Base-by-base conservation (phyloP, 306 rosid species). In the Castanospermum australe region DNA sequence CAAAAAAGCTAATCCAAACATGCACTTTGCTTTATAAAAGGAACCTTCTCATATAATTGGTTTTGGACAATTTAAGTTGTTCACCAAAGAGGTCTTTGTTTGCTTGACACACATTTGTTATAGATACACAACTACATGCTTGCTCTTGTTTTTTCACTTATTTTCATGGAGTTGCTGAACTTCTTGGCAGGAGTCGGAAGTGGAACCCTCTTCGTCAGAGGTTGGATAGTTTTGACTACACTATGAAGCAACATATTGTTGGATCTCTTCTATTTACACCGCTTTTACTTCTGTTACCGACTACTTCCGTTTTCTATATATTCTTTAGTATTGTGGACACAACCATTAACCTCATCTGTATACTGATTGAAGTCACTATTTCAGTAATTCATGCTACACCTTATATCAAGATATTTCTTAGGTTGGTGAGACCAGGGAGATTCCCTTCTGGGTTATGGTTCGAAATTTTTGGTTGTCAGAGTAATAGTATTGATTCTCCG, bases 171-270 rank as follows among this genome's bases (percentile, higher is more conserved):
- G 42, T 77, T 78, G 67, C 52, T 81, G 74, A 75, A 13, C 71
- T 63, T 79, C 54, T 79, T 89, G 50, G 77, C 98, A 92, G 99
- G 88, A 98, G 98, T 67, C 96, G 84, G 69, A 95, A 95, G 88
- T 90, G 89, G 97, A 95, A 95, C 85, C 99, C 98, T 86, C 98
- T 92, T 73, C 95, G 97, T 15, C 87, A 87, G 87, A 91, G 98
- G 85, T 83, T 95, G 76, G 99, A 92, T 85, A 92, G 96, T 82
- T 92, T 92, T 81, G 94, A 92, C 83, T 95, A 95, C 90, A 86
- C 89, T 22, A 90, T 92, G 88, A 95, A 91, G 86, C 97, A 95
- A 75, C 98, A 95, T 79, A 79, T 92, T 56, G 92, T 92, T 57
- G 99, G 98, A 81, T 95, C 99, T 68, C 98, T 91, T 45, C 65